These are phyloP conservation scores for Calonectria ilicicola DNA, from an alignment of 2,329 filamentous ascomycete genomes.

Conservation along the genomic window DNA sequence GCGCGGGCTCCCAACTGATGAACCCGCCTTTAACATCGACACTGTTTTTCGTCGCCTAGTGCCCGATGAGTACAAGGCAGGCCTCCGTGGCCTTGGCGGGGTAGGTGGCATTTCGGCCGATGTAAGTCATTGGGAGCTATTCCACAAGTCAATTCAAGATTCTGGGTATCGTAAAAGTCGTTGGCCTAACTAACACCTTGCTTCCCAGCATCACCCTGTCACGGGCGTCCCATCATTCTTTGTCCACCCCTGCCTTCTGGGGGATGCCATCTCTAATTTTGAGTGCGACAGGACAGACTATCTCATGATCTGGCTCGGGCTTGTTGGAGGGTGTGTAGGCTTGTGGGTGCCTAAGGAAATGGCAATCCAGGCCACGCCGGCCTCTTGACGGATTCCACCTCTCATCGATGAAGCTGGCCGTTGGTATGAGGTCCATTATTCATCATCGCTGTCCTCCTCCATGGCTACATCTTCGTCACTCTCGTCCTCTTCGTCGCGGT, in stretches of 20 bases:
- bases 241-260: slow-evolving; percentile 91
- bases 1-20: slow-evolving; percentile 66
- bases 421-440: slow-evolving; percentile 55
- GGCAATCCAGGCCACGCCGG: slow-evolving; percentile 52
- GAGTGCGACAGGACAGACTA: slow-evolving; percentile 75
- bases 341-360: slow-evolving; percentile 81
- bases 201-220: slow-evolving; percentile 81
- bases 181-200: slow-evolving; percentile 54
- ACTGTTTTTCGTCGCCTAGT: slow-evolving; percentile 79
- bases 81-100: slow-evolving; percentile 70
- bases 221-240: slow-evolving; percentile 86
- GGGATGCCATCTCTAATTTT: slow-evolving; percentile 80
- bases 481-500: slow-evolving; percentile 74
- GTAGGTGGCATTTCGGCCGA: slow-evolving; percentile 82
- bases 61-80: slow-evolving; percentile 71
- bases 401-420: slow-evolving; percentile 33
- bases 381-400: slow-evolving; percentile 23
- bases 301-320: slow-evolving; percentile 88
- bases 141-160: slow-evolving; percentile 45
- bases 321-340: slow-evolving; percentile 84
- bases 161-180: slow-evolving; percentile 45
- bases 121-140: slow-evolving; percentile 65
- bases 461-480: slow-evolving; percentile 77
- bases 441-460: slow-evolving; percentile 80
- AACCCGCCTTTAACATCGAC: slow-evolving; percentile 72